Conservation (phyloP, 108 stramenopile species). For the Nitzschia putrida region DNA sequence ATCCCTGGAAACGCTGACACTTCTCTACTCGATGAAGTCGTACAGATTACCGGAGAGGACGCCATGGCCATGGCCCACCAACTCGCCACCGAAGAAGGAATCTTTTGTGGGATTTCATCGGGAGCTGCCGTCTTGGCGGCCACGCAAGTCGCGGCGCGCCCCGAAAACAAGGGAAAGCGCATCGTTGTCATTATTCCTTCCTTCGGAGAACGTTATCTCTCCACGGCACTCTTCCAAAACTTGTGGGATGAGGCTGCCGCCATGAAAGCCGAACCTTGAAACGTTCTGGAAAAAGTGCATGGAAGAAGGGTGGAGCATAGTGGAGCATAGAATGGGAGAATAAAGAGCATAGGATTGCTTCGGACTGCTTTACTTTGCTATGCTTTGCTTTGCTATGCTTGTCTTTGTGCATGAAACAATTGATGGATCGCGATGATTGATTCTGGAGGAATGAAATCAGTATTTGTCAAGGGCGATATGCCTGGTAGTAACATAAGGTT, state of each 20-base stretch:
- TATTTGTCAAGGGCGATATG: too few species aligned
- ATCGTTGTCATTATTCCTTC: constrained; percentile 71
- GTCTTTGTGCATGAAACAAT: too few species aligned
- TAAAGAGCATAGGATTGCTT: too few species aligned
- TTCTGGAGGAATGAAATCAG: too few species aligned
- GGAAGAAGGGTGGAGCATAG: too few species aligned
- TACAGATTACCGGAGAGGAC: constrained; percentile 54
- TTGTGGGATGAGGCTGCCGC: constrained; percentile 50
- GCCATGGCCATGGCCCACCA: constrained; percentile 64
- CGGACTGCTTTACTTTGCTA: too few species aligned
- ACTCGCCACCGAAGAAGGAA: constrained; percentile 66
- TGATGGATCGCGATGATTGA: too few species aligned
- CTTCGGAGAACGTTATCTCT: constrained; percentile 83
- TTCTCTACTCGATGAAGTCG: constrained; percentile 58
- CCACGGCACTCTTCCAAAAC: constrained; percentile 39
- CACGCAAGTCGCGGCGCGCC: constrained; percentile 50
- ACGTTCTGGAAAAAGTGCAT: too few species aligned
- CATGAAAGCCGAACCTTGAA: constrained; percentile 49
- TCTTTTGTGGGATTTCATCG: constrained; percentile 52
- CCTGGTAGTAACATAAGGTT: too few species aligned
- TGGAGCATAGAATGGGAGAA: too few species aligned
- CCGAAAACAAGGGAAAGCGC: constrained; percentile 51
- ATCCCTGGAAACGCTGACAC: constrained; percentile 57
- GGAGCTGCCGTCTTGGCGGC: constrained; percentile 74
- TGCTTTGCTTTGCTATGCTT: too few species aligned